phyloP scores from a whole-genome alignment of 2,329 filamentous ascomycete genomes.

The Teratosphaeria gauchensis region DNA sequence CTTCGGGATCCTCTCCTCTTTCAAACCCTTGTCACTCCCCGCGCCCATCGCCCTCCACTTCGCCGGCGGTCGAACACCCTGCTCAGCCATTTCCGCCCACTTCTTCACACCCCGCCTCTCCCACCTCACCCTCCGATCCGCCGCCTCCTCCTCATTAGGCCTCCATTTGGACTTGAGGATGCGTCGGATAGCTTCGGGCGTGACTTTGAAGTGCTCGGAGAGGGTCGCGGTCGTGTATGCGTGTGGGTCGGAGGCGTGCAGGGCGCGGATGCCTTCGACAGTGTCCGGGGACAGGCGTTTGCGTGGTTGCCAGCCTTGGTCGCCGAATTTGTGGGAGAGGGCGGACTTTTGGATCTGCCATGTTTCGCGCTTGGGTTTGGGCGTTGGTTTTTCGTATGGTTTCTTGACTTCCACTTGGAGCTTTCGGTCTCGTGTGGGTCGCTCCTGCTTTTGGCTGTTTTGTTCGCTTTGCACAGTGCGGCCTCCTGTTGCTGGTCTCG shows the following conservation, averaged over 20 bases:
- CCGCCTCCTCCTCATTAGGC: conserved; percentile 42
- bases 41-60: conserved; percentile 36
- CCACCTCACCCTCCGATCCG: conserved; percentile 36
- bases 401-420: background rate
- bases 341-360: conserved; percentile 74
- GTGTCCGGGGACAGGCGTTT: conserved; percentile 89
- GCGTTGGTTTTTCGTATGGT: background rate
- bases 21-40: conserved; percentile 2
- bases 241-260: conserved; percentile 68
- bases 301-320: conserved; percentile 65
- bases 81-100: conserved; percentile 38
- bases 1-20: conserved; percentile 7
- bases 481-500: background rate
- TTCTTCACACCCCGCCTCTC: conserved; percentile 40
- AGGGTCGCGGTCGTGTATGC: conserved; percentile 66
- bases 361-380: conserved; percentile 27
- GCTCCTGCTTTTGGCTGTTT: background rate
- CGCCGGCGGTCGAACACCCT: conserved; percentile 48
- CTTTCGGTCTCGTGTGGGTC: background rate
- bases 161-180: conserved; percentile 75
- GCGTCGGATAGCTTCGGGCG: conserved; percentile 73
- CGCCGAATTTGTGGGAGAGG: conserved; percentile 66
- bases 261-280: conserved; percentile 74
- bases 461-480: background rate
- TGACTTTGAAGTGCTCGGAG: conserved; percentile 72